Base-by-base conservation (phyloP, 1,284 basidiomycete species). In the Pholiota adiposa region DNA sequence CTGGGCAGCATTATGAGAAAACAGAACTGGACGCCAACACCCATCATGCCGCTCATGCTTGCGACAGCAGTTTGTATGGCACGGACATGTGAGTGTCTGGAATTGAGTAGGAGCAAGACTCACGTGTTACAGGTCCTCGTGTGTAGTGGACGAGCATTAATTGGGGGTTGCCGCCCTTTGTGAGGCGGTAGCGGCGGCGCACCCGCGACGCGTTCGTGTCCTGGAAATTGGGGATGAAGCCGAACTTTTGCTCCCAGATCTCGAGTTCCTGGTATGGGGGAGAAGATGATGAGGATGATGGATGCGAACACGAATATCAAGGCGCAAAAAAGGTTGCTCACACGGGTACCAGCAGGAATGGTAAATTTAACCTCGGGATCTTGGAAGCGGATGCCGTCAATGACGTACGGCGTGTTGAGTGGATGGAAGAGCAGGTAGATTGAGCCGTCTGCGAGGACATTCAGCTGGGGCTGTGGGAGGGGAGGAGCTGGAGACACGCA, bases 81-180 rank as follows among this genome's bases (percentile, higher is more conserved):
- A 55, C 25, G 50, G 34, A 40, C 41, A 40, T 36, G 54, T 59
- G 54, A 56, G 59, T 59, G 33, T 46, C 55, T 36, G 43, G 38
- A 61, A 50, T 50, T 43, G 31, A 61, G 25, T 19, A 38, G 23
- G 36, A 27, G 23, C 23, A n/a, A 48, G 25, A 83, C 88, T 72
- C 70, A 91, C 89, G 79, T 53, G 81, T 77, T 12, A 77, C 65
- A 29, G 80, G 85, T 3, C 87, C 88, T 65, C 87, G 81, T 31
- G 83, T 78, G 70, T 92, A 93, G 67, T 93, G 90, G 0, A 92
- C 81, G 14, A 93, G 81, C 21, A 85, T 79, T 18, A 93, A 80
- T 57, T 85, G 82, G 0, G 86, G 81, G 64, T 90, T 83, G 0
- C 89, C 89, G 19, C 89, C 89, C 69, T 89, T 90, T 49, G 75